A percentile compares a stretch with the other conserved stretches of the same genome.
Evolutionary conservation across 257 asterid genomes (phyloP).

Genomic region (Primulina tabacum): DNA sequence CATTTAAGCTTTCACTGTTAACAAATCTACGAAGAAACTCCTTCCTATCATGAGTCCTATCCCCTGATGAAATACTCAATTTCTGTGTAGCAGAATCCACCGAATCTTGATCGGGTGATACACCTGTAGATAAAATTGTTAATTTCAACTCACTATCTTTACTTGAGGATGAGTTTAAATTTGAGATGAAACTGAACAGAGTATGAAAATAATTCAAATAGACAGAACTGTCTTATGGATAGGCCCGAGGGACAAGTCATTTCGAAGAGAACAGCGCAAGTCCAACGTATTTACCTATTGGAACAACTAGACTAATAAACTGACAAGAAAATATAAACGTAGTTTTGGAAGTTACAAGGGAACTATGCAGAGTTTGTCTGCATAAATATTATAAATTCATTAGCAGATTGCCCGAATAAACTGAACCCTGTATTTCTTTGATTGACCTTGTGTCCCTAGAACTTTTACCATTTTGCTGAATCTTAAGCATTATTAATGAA

Average conservation of each 20-base stretch:
- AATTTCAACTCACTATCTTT: conserved; percentile 13
- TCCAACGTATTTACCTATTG: not conserved
- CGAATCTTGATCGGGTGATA: conserved; percentile 72
- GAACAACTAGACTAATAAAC: not conserved
- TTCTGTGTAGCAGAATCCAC: conserved; percentile 68
- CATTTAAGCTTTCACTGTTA: conserved; percentile 54
- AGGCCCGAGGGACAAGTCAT: not conserved
- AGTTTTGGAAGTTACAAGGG: not conserved
- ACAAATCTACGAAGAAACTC: conserved; percentile 83
- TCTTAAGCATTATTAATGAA: not conserved
- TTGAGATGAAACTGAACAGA: conserved; percentile 4
- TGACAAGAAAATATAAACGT: not conserved
- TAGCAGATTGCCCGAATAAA: not conserved
- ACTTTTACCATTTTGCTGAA: not conserved
- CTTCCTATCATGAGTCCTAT: conserved; percentile 61
- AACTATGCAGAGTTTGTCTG: not conserved
- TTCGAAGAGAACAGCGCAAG: not conserved
- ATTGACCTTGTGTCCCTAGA: not conserved
- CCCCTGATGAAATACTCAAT: conserved; percentile 71
- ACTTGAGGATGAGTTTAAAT: conserved; percentile 1
- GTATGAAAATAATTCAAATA: conserved; percentile 1
- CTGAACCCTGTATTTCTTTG: not conserved
- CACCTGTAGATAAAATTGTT: conserved; percentile 40
- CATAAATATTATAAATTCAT: too few species aligned
- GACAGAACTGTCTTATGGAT: not conserved